Percentiles rank a stretch among this genome's conserved stretches.
phyloP scores from a whole-genome alignment of 257 asterid species.

The Capsicum baccatum region DNA sequence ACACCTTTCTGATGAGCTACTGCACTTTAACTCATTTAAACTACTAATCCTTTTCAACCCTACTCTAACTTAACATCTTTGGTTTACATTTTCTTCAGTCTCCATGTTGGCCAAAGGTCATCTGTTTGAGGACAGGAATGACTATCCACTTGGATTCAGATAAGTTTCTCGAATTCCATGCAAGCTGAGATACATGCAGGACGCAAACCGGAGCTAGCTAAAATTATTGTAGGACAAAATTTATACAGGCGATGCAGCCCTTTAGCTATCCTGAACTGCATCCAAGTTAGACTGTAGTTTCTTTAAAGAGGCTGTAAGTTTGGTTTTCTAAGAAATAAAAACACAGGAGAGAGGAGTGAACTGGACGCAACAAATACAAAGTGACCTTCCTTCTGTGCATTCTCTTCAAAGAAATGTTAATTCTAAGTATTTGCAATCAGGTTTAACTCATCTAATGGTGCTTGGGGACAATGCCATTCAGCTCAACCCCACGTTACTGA shows the following conservation, averaged over 20 bases:
- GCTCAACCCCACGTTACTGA: not conserved
- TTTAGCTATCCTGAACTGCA: not conserved
- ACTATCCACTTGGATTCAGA: not conserved
- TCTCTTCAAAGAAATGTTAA: not conserved
- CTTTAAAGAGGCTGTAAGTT: not conserved
- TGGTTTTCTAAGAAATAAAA: not conserved
- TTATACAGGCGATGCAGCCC: not conserved
- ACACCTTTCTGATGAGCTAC: not conserved
- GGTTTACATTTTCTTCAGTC: not conserved
- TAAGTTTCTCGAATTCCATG: not conserved
- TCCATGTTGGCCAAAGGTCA: not conserved
- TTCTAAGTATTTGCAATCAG: not conserved
- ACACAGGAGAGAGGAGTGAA: not conserved
- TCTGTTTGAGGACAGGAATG: not conserved
- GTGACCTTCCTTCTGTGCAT: not conserved
- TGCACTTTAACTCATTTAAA: not conserved
- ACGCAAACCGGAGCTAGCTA: not conserved
- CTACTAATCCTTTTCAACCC: not conserved
- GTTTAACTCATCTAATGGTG: not conserved
- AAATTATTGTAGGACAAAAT: not conserved
- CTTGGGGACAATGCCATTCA: not conserved
- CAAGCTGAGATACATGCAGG: not conserved
- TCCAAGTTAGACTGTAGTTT: not conserved
- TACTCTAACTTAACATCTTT: not conserved
- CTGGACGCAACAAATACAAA: constrained; percentile 6